Conservation (phyloP, 305 asterid genomes). For the Salvia sclarea region DNA sequence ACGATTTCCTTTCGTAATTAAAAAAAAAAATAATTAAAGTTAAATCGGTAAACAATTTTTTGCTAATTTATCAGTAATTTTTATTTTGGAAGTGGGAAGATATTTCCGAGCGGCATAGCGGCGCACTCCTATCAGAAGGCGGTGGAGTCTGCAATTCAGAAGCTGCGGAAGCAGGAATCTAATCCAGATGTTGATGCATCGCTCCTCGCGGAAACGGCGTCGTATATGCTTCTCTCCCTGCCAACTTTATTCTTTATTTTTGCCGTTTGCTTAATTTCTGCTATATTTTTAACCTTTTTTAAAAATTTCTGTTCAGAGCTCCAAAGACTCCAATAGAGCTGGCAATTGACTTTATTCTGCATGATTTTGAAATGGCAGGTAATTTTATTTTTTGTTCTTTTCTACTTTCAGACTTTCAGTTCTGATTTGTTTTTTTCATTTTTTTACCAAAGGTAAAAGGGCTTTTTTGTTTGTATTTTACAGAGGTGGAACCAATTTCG, state of each 20-base stretch:
- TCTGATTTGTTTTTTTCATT: not conserved
- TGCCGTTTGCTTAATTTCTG: not conserved
- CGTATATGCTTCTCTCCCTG: conserved; percentile 40
- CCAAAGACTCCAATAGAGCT: conserved; percentile 90
- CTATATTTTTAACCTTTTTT: not conserved
- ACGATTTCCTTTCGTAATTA: conserved; percentile 19
- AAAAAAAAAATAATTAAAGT: not conserved
- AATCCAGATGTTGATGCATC: conserved; percentile 40
- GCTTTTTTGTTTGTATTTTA: conserved; percentile 27
- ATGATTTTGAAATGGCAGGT: conserved; percentile 99
- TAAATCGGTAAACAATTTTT: not conserved
- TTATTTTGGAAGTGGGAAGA: conserved; percentile 60
- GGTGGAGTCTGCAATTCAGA: conserved; percentile 79
- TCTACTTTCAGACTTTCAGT: not conserved
- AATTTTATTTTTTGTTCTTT: not conserved
- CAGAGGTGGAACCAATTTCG: conserved; percentile 94
- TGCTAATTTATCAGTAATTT: not conserved
- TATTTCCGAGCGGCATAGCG: conserved; percentile 84
- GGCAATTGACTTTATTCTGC: conserved; percentile 93
- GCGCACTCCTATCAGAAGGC: conserved; percentile 82
- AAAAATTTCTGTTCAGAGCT: conserved; percentile 41
- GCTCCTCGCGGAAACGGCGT: conserved; percentile 40
- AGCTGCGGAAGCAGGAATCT: conserved; percentile 51
- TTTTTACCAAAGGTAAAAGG: conserved; percentile 18
- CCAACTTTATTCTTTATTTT: not conserved